Conservation (phyloP, 345 rosid species). For the Salix caprea region DNA sequence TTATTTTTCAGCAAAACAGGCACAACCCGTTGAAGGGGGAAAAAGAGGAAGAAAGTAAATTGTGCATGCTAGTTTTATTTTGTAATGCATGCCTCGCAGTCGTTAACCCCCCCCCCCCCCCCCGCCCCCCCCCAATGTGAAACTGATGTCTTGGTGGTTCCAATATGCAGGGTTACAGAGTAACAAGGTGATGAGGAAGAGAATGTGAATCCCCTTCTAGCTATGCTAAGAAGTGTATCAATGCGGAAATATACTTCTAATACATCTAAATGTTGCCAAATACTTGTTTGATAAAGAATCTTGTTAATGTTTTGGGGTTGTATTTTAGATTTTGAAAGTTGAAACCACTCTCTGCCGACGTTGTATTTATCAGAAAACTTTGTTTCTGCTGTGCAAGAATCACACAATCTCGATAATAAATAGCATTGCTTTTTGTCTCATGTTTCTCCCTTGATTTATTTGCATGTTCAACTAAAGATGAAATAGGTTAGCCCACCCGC, state of each 20-base stretch:
- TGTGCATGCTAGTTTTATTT: too few species aligned
- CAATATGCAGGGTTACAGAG: constrained; percentile 49
- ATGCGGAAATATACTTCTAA: not conserved
- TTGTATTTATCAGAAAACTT: not conserved
- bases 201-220: not conserved
- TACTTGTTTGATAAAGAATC: not conserved
- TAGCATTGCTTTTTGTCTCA: not conserved
- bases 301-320: not conserved
- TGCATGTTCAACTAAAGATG: too few species aligned
- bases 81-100: not conserved
- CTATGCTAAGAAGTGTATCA: too few species aligned
- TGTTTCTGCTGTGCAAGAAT: not conserved
- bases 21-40: not conserved
- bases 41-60: not conserved
- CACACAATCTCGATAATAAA: not conserved
- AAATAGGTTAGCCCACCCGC: too few species aligned
- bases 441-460: not conserved
- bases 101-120: not conserved
- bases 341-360: not conserved
- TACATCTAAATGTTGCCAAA: not conserved
- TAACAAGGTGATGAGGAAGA: constrained; percentile 37
- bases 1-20: not conserved
- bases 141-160: not conserved
- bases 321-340: not conserved
- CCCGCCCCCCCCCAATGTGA: too few species aligned